Evolutionary conservation across 495 filamentous ascomycete genomes (phyloP).

Genomic region (Lepidopterella palustris): DNA sequence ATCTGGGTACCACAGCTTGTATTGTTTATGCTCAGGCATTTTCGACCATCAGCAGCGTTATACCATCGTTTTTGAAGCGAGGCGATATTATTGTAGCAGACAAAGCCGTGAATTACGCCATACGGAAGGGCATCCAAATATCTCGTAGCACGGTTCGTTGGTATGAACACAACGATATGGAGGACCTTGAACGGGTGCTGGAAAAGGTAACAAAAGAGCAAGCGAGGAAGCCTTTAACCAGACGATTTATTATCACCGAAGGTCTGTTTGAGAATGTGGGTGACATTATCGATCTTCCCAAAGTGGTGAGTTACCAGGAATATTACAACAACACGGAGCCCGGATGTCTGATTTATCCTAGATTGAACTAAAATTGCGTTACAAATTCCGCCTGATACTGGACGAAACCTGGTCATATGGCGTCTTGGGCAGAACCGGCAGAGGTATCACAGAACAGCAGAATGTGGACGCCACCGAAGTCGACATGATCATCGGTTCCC

Average conservation of each 20-base stretch:
- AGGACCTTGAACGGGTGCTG: constrained; percentile 82
- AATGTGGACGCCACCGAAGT: constrained; percentile 86
- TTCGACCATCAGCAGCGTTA: constrained; percentile 87
- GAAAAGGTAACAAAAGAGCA: constrained; percentile 81
- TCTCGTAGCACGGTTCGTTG: constrained; percentile 82
- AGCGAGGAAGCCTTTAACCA: constrained; percentile 77
- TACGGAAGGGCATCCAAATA: constrained; percentile 89
- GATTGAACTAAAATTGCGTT: constrained; percentile 85
- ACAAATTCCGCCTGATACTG: constrained; percentile 95
- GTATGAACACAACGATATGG: constrained; percentile 96
- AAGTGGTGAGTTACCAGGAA: constrained; percentile 55
- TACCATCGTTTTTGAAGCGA: constrained; percentile 92
- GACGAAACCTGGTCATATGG: constrained; percentile 98
- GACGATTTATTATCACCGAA: constrained; percentile 94
- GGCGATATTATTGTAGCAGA: constrained; percentile 99
- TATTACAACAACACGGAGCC: not conserved
- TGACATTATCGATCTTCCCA: constrained; percentile 77
- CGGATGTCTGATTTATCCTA: constrained; percentile 33
- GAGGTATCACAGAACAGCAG: constrained; percentile 89
- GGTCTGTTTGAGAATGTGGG: constrained; percentile 88
- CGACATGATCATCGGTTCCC: constrained; percentile 92
- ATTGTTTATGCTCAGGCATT: constrained; percentile 96
- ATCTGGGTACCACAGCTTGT: constrained; percentile 75
- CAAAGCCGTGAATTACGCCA: constrained; percentile 85
- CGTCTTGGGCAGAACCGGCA: constrained; percentile 81